phyloP scores from a whole-genome alignment of 345 rosid species.

The Moricandia moricandioides region DNA sequence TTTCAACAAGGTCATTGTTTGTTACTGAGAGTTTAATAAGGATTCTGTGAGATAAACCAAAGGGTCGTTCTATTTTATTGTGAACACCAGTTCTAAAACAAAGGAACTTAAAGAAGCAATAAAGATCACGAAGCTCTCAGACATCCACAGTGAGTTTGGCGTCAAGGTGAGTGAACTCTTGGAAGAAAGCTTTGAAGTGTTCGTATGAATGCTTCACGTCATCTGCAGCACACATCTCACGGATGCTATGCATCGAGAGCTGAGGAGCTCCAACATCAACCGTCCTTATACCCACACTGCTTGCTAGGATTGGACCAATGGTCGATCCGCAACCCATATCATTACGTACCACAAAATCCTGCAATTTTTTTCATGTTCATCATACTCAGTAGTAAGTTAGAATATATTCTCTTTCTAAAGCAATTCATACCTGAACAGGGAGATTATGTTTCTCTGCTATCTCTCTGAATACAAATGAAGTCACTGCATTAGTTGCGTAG shows the following conservation, averaged over 20 bases:
- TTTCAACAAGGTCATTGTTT: constrained; percentile 13
- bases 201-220: constrained; percentile 75
- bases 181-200: constrained; percentile 90
- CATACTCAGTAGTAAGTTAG: no score
- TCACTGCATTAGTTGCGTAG: constrained; percentile 91
- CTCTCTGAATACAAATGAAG: constrained; percentile 78
- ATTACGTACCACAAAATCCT: constrained; percentile 98
- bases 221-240: constrained; percentile 94
- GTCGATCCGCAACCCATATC: constrained; percentile 96
- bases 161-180: constrained; percentile 65
- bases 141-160: constrained; percentile 59
- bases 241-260: constrained; percentile 92
- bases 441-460: constrained; percentile 70
- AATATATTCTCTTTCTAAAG: background rate
- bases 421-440: constrained; percentile 67
- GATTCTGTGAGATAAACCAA: background rate
- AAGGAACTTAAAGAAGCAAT: background rate
- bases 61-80: background rate
- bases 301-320: constrained; percentile 93
- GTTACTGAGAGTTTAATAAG: background rate
- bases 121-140: constrained; percentile 21
- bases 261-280: constrained; percentile 98
- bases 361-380: background rate
- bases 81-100: background rate
- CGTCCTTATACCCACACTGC: constrained; percentile 90